Base-by-base conservation (phyloP, 73 alveolate genomes). In the Tetrahymena elliotti region DNA sequence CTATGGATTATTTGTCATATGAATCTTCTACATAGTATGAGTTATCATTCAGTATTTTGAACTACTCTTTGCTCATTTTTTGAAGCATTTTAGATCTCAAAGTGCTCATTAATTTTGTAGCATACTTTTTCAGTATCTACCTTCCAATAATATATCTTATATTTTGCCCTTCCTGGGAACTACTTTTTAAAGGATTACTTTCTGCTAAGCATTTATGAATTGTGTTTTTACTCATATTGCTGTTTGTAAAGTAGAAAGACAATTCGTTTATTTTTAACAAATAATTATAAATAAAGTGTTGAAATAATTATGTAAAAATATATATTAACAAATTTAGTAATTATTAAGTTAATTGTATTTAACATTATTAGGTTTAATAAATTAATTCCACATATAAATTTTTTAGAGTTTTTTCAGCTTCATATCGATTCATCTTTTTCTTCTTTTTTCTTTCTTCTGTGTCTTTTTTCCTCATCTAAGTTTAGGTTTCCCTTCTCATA, bases 391-490 rank as follows among this genome's bases (percentile, higher is more conserved):
- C n/a, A n/a, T n/a, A n/a, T n/a, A n/a, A n/a, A n/a, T n/a, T n/a
- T n/a, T n/a, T n/a, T n/a, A n/a, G n/a, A n/a, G n/a, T n/a, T 27
- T 6, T 27, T 68, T 68, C 88, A 68, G 38, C 34, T 68, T 6
- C 20, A n/a, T 22, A 31, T n/a, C 11, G 24, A 6, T 31, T 68
- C 88, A 3, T 68, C 39, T 27, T 68, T 31, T 18, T 68, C 36
- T 68, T 68, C 88, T 68, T 68, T 68, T 68, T 68, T 68, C 33
- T 68, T 68, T 68, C 88, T 98, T 93, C 99, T 95, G 84, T 98
- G 98, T 93, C 99, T 97, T 95, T 98, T 98, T 47, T 96, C 95
- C 92, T 97, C 99, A 24, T 99, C 99, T 36, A 97, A 98, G 82
- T 95, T 97, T 35, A 52, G 96, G 95, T 98, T 98, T 83, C 99